phyloP scores from a whole-genome alignment of 257 asterid genomes.

The Euphrasia confusa region DNA sequence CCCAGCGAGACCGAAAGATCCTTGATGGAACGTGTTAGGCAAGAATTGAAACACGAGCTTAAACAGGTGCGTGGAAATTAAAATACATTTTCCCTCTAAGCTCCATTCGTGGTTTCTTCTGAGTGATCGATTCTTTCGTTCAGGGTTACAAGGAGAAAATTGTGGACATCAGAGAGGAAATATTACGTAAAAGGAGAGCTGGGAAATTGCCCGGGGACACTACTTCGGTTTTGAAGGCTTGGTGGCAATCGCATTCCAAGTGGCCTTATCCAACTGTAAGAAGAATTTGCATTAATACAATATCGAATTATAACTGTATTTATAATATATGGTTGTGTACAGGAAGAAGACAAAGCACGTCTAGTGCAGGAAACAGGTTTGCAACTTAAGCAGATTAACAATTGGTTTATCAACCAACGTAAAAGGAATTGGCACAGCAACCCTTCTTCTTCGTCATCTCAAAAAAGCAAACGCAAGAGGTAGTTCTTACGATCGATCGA shows the following conservation, averaged over 20 bases:
- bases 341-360: constrained; percentile 93
- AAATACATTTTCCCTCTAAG: neutral
- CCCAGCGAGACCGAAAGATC: constrained; percentile 94
- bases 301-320: neutral
- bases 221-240: constrained; percentile 64
- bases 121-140: neutral
- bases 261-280: constrained; percentile 87
- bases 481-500: constrained; percentile 16
- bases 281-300: neutral
- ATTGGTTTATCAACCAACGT: constrained; percentile 96
- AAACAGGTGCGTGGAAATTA: constrained; percentile 58
- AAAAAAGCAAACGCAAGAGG: constrained; percentile 91
- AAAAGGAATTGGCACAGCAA: constrained; percentile 96
- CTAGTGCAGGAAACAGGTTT: constrained; percentile 88
- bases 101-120: neutral
- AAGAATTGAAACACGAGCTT: constrained; percentile 87
- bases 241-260: constrained; percentile 80
- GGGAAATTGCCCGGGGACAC: constrained; percentile 79
- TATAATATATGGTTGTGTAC: neutral
- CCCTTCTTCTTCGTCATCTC: constrained; percentile 73
- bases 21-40: constrained; percentile 97
- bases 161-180: constrained; percentile 69
- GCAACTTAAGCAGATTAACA: constrained; percentile 86
- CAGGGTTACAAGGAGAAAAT: constrained; percentile 74
- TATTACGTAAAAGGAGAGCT: constrained; percentile 66